Conservation (phyloP, 345 rosid genomes). For the Populus euphratica region DNA sequence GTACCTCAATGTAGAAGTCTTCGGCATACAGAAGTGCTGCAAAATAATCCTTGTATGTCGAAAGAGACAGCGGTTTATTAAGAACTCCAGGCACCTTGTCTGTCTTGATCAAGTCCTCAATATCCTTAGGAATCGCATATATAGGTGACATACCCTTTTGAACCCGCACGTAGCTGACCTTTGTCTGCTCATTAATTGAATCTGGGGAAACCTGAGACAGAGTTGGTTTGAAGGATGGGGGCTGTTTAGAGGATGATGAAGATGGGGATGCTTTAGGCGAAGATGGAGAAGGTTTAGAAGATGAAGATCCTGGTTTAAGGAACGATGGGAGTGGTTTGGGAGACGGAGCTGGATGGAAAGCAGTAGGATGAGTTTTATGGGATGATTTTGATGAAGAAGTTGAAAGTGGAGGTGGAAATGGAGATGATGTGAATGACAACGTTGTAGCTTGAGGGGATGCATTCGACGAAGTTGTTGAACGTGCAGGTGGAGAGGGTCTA, state of each 20-base stretch:
- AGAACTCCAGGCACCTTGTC: constrained; percentile 27
- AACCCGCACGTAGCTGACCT: background rate
- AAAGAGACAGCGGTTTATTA: constrained; percentile 11
- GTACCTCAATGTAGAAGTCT: constrained; percentile 37
- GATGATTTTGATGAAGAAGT: background rate
- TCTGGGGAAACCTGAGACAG: constrained; percentile 6
- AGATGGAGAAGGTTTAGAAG: background rate
- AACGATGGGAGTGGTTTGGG: constrained; percentile 8
- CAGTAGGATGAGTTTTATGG: background rate
- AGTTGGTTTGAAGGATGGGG: constrained; percentile 17
- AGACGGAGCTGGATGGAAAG: background rate
- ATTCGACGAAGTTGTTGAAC: background rate
- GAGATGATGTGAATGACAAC: background rate
- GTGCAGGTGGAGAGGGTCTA: background rate
- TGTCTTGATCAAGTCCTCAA: constrained; percentile 19
- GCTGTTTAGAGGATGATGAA: background rate
- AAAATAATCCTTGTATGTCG: constrained; percentile 30
- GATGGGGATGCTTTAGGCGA: constrained; percentile 7
- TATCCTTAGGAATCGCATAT: constrained; percentile 29
- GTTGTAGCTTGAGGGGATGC: background rate
- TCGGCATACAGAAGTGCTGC: constrained; percentile 40
- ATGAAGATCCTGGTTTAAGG: background rate
- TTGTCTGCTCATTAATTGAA: background rate
- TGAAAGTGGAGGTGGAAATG: background rate
- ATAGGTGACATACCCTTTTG: constrained; percentile 13